Evolutionary conservation across 2,329 filamentous ascomycete species (phyloP).

Genomic region (Eutypella sp.): DNA sequence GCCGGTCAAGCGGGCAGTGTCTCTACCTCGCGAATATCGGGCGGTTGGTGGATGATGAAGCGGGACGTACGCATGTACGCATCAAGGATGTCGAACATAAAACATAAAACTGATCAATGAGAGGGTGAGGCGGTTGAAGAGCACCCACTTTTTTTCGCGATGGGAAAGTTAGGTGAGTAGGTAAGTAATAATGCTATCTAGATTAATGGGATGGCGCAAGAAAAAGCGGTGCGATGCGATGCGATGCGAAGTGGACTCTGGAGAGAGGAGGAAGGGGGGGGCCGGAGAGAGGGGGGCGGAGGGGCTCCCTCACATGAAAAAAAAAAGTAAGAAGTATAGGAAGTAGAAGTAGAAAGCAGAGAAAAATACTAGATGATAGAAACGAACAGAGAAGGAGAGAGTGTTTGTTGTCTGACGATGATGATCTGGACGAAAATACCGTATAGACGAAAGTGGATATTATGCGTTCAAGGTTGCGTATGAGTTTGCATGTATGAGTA

Average conservation of each 20-base stretch:
- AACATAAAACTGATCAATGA: not conserved
- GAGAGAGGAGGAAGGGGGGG: too few species aligned
- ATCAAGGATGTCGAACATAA: not conserved
- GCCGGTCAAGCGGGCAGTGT: too few species aligned
- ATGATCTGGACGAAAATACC: not conserved
- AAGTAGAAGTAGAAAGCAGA: too few species aligned
- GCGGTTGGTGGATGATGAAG: too few species aligned
- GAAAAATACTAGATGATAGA: not conserved
- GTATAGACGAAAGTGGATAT: not conserved
- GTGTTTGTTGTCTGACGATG: not conserved
- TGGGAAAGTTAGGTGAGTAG: not conserved
- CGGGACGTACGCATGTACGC: not conserved
- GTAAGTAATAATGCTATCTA: not conserved
- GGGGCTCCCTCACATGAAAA: too few species aligned
- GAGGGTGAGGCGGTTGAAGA: not conserved
- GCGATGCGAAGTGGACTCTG: too few species aligned
- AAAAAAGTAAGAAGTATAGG: too few species aligned
- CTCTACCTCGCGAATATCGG: too few species aligned
- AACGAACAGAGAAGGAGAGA: not conserved
- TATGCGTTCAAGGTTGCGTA: not conserved
- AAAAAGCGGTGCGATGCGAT: too few species aligned
- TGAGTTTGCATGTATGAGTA: not conserved
- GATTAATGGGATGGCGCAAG: not conserved
- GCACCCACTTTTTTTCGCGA: not conserved
- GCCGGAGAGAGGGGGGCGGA: too few species aligned